phyloP scores from a whole-genome alignment of 2,329 filamentous ascomycete species.

The Incumbomyces lentus region DNA sequence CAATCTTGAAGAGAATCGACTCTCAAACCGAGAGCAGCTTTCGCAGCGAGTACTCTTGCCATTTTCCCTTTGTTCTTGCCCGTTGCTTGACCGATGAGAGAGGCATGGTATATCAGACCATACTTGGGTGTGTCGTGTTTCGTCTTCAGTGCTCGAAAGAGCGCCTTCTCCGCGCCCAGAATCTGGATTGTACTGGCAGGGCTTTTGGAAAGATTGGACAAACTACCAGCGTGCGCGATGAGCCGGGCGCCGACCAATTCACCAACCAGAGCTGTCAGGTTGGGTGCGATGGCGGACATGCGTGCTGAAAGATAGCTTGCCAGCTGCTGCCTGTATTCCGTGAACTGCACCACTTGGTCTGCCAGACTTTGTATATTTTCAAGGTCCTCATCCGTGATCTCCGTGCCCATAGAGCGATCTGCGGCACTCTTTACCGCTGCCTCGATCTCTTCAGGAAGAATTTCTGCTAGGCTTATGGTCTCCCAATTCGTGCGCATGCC shows the following conservation, averaged over 20 bases:
- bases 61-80: conserved; percentile 99
- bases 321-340: conserved; percentile 79
- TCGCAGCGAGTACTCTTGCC: conserved; percentile 87
- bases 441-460: conserved; percentile 93
- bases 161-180: conserved; percentile 93
- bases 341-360: conserved; percentile 85
- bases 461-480: conserved; percentile 69
- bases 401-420: conserved; percentile 96
- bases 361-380: conserved; percentile 86
- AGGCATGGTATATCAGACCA: conserved; percentile 85
- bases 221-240: conserved; percentile 86
- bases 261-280: conserved; percentile 84
- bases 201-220: conserved; percentile 90
- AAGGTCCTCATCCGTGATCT: conserved; percentile 86
- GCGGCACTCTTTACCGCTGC: conserved; percentile 82
- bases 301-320: conserved; percentile 80
- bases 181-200: conserved; percentile 96
- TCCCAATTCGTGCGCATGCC: conserved; percentile 77
- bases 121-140: conserved; percentile 99
- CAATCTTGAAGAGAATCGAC: conserved; percentile 81
- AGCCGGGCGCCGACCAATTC: conserved; percentile 89
- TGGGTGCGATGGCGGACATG: conserved; percentile 95
- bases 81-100: conserved; percentile 89
- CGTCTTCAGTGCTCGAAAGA: conserved; percentile 96
- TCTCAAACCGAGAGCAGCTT: conserved; percentile 84